Base-by-base conservation (phyloP, 2,329 filamentous ascomycete genomes). In the Aspergillus bombycis region DNA sequence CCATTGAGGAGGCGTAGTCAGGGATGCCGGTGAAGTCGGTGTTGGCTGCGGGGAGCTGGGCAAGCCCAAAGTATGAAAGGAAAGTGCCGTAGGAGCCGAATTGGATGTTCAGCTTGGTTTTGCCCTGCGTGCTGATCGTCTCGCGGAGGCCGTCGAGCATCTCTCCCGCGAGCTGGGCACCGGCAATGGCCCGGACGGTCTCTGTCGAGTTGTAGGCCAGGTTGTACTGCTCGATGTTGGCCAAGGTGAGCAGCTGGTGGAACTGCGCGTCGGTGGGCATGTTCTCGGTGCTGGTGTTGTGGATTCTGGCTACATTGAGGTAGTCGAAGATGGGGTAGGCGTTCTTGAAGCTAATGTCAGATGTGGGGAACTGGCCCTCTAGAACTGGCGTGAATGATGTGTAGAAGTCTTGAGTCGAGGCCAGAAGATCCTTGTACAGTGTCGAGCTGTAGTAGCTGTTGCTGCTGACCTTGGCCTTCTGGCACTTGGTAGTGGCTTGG, bases 1-100 rank as follows among this genome's bases (percentile, higher is more conserved):
- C 84, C 86, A 96, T 92, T 67, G 88, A 88, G 3, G 89, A 90
- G 6, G 93, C 93, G 72, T 97, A 97, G 79, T 93, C 89, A n/a
- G 90, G 88, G 14, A 97, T 82, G 60, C 91, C 91, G 63, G 81
- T 88, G 81, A 97, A 96, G 75, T 91, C 81, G 1, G 79, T 69
- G 63, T 83, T 86, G 2, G 80, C 83, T 30, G 70, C 61, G 6
- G 80, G 75, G 56, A 89, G 76, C 63, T 85, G 78, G 1, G 84
- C 78, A 21, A 89, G 82, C 26, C 86, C 86, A 74, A 89, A 89
- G 79, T 88, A 88, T 2, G 85, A 86, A 46, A 85, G 72, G 74
- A 89, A 88, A 30, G 83, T 84, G 6, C 79, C 86, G 75, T 89
- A 89, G 34, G 86, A 82, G 66, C 87, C 87, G 77, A 88, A 88